Base-by-base conservation (phyloP, 441 rosid species). In the Geranium incanum region DNA sequence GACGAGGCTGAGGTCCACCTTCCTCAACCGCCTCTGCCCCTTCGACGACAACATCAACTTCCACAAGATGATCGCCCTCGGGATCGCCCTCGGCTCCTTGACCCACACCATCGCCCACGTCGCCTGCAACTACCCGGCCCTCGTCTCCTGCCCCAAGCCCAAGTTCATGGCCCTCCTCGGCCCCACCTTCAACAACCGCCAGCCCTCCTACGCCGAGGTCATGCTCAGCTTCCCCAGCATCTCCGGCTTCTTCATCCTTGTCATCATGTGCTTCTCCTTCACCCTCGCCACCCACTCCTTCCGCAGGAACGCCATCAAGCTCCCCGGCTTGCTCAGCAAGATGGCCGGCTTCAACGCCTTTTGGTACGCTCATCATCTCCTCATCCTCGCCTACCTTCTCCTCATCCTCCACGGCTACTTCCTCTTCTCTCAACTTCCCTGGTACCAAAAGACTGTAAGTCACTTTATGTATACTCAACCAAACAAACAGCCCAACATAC, bases 301-400 rank as follows among this genome's bases (percentile, higher is more conserved):
- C 70, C 77, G 97, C 62, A 79, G 80, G 76, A 93, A 85, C 59
- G 82, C 84, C 11, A 78, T 93, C 59, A 91, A 87, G 76, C 75
- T 89, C 68, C 91, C 94, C 0, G 83, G 86, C 59, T 83, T 82
- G 4, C 84, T 91, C 70, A 84, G 81, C 77, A 69, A 78, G 37
- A 72, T 91, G 70, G 94, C 94, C 0, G 97, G 97, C 33, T 93
- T 93, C 75, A 93, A 93, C 83, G 76, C 97, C 71, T 91, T 93
- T 70, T 91, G 98, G 98, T 91, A 88, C 74, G 86, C 98, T 4
- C 96, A 91, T 75, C 98, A 93, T 80, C 81, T 93, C 88, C 77
- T 93, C 38, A 77, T 72, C 33, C 66, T 91, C 70, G 97, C 86
- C 62, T 91, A 93, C 82, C 28, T 85, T 43, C 85, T 91, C 36